Percentiles rank a stretch among this genome's conserved stretches.
These are phyloP conservation scores for Lepidium sativum DNA, from an alignment of 345 rosid genomes.

Conservation along the genomic window DNA sequence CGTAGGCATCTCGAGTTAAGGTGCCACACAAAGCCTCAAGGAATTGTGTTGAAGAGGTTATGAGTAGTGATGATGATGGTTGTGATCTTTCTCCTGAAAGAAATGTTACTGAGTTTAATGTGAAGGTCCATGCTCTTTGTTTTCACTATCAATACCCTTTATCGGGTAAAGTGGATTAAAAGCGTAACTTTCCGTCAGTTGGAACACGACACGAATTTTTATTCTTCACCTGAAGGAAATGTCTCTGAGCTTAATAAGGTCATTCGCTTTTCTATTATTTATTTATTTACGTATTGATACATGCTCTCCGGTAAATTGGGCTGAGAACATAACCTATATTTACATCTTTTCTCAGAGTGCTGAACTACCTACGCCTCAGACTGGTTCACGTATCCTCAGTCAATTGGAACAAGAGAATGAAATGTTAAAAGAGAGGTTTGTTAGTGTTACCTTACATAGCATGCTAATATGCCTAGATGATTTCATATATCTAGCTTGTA, in stretches of 20 bases:
- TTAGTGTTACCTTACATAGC: neutral
- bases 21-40: conserved; percentile 20
- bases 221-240: neutral
- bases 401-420: conserved; percentile 52
- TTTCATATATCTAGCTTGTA: neutral
- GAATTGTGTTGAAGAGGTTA: neutral
- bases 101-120: neutral
- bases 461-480: neutral
- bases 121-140: neutral
- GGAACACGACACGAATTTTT: conserved; percentile 29
- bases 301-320: neutral
- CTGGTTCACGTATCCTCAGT: conserved; percentile 24
- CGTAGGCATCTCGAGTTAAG: too few relatives aligned
- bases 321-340: neutral
- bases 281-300: too few relatives aligned
- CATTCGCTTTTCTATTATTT: neutral
- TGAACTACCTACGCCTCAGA: conserved; percentile 7
- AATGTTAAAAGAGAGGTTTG: conserved; percentile 50
- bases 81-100: neutral
- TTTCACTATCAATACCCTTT: neutral
- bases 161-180: neutral
- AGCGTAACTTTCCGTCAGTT: conserved; percentile 23
- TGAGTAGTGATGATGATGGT: conserved; percentile 14
- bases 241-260: conserved; percentile 9
- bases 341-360: conserved; percentile 25